A percentile compares a stretch with the other conserved stretches of the same genome.
Conservation (phyloP, 1,284 basidiomycete species). For the Sanghuangporus sanghuang region DNA sequence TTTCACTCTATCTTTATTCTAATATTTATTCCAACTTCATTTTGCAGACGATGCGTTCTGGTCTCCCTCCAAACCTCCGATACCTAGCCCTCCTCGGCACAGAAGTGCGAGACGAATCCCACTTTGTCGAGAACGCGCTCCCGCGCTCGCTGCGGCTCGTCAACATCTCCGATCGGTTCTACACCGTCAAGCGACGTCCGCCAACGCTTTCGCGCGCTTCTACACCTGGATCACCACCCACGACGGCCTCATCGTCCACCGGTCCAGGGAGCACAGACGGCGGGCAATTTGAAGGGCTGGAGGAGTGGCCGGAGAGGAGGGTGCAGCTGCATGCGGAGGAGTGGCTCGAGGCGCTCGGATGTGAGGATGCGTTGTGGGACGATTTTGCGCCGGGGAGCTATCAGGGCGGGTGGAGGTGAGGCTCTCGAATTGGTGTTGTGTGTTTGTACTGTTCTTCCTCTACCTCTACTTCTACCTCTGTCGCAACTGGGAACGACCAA, state of each 20-base stretch:
- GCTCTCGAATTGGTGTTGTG: background rate
- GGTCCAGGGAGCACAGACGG: conserved; percentile 2
- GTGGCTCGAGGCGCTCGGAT: conserved; percentile 59
- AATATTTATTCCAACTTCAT: background rate
- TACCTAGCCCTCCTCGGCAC: conserved; percentile 51
- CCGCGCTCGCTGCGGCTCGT: conserved; percentile 49
- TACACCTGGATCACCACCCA: background rate
- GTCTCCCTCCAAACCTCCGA: conserved; percentile 47
- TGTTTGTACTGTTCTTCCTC: background rate
- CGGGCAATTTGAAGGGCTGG: conserved; percentile 31
- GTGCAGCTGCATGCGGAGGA: conserved; percentile 47
- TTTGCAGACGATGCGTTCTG: conserved; percentile 51
- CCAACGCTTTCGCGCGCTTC: background rate
- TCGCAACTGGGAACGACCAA: too few relatives aligned
- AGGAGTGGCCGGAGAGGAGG: conserved; percentile 51
- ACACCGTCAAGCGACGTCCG: conserved; percentile 37
- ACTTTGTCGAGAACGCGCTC: conserved; percentile 52
- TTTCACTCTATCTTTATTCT: background rate
- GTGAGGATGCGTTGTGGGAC: conserved; percentile 31
- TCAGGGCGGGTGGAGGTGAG: background rate
- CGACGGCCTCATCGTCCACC: background rate
- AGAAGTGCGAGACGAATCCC: conserved; percentile 37
- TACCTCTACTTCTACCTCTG: too few relatives aligned
- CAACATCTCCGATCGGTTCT: conserved; percentile 48
- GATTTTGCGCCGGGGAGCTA: conserved; percentile 15